Evolutionary conservation across 192 early-diverging fungal species (phyloP).

Genomic region (Funneliformis geosporum): DNA sequence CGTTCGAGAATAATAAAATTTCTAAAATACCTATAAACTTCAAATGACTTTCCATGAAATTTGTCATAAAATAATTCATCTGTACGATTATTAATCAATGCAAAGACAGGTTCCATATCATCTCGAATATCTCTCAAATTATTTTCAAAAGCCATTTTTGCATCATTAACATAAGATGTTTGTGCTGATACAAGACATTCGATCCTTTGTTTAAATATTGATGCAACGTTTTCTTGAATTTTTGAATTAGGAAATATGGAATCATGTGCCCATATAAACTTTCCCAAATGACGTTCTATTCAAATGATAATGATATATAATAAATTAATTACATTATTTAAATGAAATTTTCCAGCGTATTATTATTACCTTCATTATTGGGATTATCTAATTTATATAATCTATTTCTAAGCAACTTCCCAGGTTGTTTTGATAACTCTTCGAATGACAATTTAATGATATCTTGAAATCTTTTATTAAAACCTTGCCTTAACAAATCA

Average conservation of each 20-base stretch:
- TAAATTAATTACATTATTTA: background rate
- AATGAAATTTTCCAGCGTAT: background rate
- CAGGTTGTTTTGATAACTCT: conserved; percentile 46
- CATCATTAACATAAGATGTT: conserved; percentile 12
- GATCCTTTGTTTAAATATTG: conserved; percentile 9
- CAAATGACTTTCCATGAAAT: background rate
- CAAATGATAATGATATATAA: background rate
- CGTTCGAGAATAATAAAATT: background rate
- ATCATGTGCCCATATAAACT: conserved; percentile 24
- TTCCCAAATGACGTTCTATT: conserved; percentile 25
- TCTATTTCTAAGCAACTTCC: conserved; percentile 36
- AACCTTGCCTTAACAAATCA: conserved; percentile 41
- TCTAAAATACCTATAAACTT: conserved; percentile 8
- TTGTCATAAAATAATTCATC: conserved; percentile 3
- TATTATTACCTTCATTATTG: conserved; percentile 40
- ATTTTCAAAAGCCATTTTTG: conserved; percentile 16
- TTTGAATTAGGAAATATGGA: background rate
- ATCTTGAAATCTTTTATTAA: conserved; percentile 43
- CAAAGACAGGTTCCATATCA: conserved; percentile 21
- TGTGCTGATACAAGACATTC: conserved; percentile 12
- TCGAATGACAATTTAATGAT: conserved; percentile 41
- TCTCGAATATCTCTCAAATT: conserved; percentile 9
- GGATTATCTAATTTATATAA: conserved; percentile 41
- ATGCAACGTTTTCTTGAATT: background rate
- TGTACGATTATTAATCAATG: background rate